Evolutionary conservation across 495 filamentous ascomycete species (phyloP), one percentile per base, ranked within the genome.

Genomic region (Astrothelium macrocarpum): DNA sequence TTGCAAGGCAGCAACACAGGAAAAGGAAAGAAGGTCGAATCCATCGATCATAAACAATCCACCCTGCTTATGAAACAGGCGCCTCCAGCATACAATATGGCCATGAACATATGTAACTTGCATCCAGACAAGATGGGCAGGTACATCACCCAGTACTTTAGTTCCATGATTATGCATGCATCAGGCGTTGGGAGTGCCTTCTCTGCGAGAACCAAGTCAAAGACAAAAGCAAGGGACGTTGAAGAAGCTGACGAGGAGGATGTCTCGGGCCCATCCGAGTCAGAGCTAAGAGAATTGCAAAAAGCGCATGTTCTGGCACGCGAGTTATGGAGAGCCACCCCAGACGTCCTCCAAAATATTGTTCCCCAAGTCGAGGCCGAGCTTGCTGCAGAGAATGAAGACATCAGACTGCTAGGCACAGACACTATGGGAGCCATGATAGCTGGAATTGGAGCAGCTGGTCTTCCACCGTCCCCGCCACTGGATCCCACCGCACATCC

Each of bases 341-440:
- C 94, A 16, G 80, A 86, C 32, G 91, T 96, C 23, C 80, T 99
- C 12, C 88, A 90, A 63, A 95, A 96, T 68, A 92, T 97, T 23
- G 87, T 99, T 31, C 93, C 91, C 4, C 91, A 96, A 69, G 79
- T 99, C 59, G 95, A 99, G 70, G 89, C 90, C 45, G 93, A 99
- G 73, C 75, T 99, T 25, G 87, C 87, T 4, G 90, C 90, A 7
- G 95, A 97, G 73, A 94, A 95, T 56, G 80, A 90, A 2, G 85
- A 92, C 63, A 75, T 99, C 23, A 88, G 94, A 34, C 80, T 90
- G 45, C 78, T 97, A 28, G 93, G 91, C 11, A 95, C 91, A 0
- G 89, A 97, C 72, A 97, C 94, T 0, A 81, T 99, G 32, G 94
- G 94, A 32, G 94, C 97, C 69, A 90, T 99, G 75, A 85, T 94